Evolutionary conservation across 2,329 filamentous ascomycete species (phyloP), one percentile per base, ranked within the genome.

Genomic region (Pyrenophora seminiperda): DNA sequence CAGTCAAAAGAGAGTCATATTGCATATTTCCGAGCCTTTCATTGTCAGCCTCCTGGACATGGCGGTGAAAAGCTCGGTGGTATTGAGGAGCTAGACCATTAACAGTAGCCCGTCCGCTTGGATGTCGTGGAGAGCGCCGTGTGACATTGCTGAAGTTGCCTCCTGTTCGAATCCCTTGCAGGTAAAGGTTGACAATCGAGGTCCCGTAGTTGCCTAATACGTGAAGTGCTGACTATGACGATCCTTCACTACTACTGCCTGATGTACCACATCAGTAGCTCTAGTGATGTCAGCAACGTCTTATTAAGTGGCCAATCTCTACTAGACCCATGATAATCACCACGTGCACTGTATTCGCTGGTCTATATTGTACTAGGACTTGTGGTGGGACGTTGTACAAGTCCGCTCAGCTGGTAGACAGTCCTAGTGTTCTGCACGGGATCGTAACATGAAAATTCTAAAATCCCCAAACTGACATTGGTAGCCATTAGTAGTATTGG

Each of bases 331-430:
- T 38, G 33, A 24, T 39, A 17, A 10, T 44, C n/a, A 45, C 48
- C 59, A 60, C 46, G 50, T 58, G 51, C 50, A 7, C 41, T 42
- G 32, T 39, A 34, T 36, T 41, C 20, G 37, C 48, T 54, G 49
- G 41, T 41, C 32, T 39, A 9, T 40, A 14, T 27, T 10, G 31
- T 34, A 30, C 31, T 13, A 20, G n/a, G 9, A 10, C 30, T 38
- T 19, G 10, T 31, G 7, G 53, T 53, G 33, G 27, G 38, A 56
- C 47, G 47, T 54, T 41, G 18, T 41, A 31, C 53, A 11, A 48
- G 7, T 15, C 18, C 24, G 18, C 30, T 17, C n/a, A 22, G 20
- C 13, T 39, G 18, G 22, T 19, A 20, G 15, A 13, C 24, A 19
- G 22, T 24, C 2, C 10, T 24, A 24, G 22, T 24, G 22, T 9